Evolutionary conservation across 495 filamentous ascomycete species (phyloP), one percentile per base, ranked within the genome.

Genomic region (Podospora tetraspora): DNA sequence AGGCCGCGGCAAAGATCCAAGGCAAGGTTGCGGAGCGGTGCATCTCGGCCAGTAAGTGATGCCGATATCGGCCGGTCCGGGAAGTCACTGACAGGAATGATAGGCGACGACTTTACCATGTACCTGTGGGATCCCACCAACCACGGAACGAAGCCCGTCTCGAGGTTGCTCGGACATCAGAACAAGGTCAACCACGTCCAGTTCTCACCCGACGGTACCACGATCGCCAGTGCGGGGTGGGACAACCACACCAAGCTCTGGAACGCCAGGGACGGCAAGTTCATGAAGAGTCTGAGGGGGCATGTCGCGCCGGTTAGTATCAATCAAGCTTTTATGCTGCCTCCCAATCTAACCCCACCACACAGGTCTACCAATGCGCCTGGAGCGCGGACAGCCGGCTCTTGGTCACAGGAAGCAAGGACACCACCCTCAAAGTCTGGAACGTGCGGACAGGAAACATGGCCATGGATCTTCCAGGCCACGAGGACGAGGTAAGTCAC

Each of bases 171-270:
- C 25, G 96, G 96, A 11, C 96, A 99, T 76, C 93, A 97, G 75
- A 98, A 97, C 76, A 91, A 92, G 73, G 92, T 99, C 67, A 98
- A 97, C 79, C 90, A 97, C 76, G 93, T 97, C 19, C 90, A 89
- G 8, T 97, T 98, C 81, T 97, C 93, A 0, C 92, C 94, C 0
- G 92, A 96, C 72, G 93, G 92, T 67, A 82, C 86, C 1, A 82
- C 92, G 63, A 95, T 99, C 72, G 96, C 96, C 1, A 93, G 89
- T 8, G 89, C 91, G 21, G 88, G 87, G 30, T 99, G 94, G 79
- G 96, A 99, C 77, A 98, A 98, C 77, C 80, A 16, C 59, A 74
- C 73, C 19, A 77, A 76, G 66, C 64, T 76, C 9, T 77, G 71
- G 73, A 78, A 74, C 61, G 72, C 82, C n/a, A 82, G 86, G 59